Evolutionary conservation across 306 rosid species (phyloP), one percentile per base, ranked within the genome.

Genomic region (Coriaria nepalensis): DNA sequence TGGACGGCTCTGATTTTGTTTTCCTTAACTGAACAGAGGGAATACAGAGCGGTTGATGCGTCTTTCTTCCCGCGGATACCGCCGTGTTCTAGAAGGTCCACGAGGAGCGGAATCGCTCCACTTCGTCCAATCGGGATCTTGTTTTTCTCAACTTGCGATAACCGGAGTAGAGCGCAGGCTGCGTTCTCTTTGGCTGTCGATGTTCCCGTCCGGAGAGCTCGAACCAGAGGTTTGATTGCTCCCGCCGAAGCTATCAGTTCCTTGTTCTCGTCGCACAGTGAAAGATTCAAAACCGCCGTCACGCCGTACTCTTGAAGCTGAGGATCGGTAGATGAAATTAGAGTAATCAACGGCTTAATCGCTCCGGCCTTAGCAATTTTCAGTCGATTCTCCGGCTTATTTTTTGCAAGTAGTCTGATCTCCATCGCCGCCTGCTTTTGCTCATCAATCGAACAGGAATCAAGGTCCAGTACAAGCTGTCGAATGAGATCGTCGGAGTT

Each of bases 251-350:
- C 83, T 6, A 92, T 92, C 0, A 71, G n/a, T 10, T 71, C 83
- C 56, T 92, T 92, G 56, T 92, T 92, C 72, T 92, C 87, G 58
- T 90, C 98, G 65, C 95, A 85, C 0, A 90, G 68, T 5, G 96
- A 90, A 6, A 90, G 94, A 56, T 90, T 92, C 62, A 92, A 61
- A 59, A 92, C 77, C 51, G 94, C 94, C 8, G 96, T 85, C 35
- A 92, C 98, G n/a, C 96, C 94, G 68, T 85, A 65, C 64, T 92
- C 98, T 35, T 92, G 98, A 2, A 92, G 79, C 66, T 92, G 96
- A 40, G 51, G 78, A 64, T 92, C 98, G 37, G 72, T 33, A 0
- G 83, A 77, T 2, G 87, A 72, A 5, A 90, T 59, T 5, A 85
- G 70, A 10, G 94, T 70, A 56, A 90, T 48, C 40, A 90, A 51